Conservation (phyloP, 2,329 filamentous ascomycete genomes). For the Hyphodiscus sp. region DNA sequence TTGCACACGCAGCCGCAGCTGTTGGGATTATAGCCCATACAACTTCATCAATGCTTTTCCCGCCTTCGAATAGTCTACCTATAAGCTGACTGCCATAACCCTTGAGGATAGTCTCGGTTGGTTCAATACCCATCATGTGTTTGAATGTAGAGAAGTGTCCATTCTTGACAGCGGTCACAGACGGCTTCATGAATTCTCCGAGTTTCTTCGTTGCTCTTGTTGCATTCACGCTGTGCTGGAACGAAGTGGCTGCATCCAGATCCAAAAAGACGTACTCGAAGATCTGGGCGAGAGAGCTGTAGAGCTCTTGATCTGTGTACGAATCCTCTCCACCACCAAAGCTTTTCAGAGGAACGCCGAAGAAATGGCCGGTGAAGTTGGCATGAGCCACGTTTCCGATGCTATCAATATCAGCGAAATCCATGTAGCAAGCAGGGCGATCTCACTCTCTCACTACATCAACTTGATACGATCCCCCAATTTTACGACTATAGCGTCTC, state of each 20-base stretch:
- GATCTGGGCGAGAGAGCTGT: constrained; percentile 34
- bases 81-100: neutral
- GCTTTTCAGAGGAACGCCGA: constrained; percentile 40
- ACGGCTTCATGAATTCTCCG: neutral
- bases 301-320: neutral
- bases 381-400: constrained; percentile 46
- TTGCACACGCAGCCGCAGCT: neutral
- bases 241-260: constrained; percentile 56
- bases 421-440: constrained; percentile 21
- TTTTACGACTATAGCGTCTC: constrained; percentile 53
- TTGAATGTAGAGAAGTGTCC: neutral
- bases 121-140: neutral
- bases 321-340: constrained; percentile 37
- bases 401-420: neutral
- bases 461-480: constrained; percentile 43
- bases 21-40: neutral
- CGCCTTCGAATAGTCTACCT: neutral
- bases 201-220: neutral
- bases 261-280: constrained; percentile 57
- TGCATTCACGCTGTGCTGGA: neutral
- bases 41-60: neutral
- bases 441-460: constrained; percentile 54
- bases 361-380: constrained; percentile 45
- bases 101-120: neutral
- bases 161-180: neutral